Evolutionary conservation across 805 yeast genomes (phyloP).

Genomic region (Starmerella bombi): DNA sequence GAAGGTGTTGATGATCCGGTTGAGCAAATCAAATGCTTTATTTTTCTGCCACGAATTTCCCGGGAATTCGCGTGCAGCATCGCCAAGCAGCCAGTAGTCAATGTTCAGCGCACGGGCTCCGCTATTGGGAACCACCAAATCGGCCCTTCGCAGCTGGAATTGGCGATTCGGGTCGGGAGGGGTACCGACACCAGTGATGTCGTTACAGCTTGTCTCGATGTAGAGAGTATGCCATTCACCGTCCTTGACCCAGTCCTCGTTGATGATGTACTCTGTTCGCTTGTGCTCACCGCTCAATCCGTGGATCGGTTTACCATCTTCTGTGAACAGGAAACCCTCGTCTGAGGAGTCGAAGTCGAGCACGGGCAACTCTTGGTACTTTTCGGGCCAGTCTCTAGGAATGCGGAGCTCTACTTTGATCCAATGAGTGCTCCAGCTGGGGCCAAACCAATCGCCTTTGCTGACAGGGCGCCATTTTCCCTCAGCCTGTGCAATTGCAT

Average conservation of each 20-base stretch:
- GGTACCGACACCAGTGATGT: slow-evolving; percentile 73
- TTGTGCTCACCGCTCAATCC: slow-evolving; percentile 75
- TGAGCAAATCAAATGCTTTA: slow-evolving; percentile 68
- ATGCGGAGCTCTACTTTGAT: slow-evolving; percentile 54
- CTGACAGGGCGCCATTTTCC: slow-evolving; percentile 26
- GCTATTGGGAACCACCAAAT: slow-evolving; percentile 65
- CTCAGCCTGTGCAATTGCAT: slow-evolving; percentile 42
- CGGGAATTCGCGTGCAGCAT: slow-evolving; percentile 77
- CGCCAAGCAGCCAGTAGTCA: slow-evolving; percentile 82
- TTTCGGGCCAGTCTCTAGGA: slow-evolving; percentile 46
- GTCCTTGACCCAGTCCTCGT: slow-evolving; percentile 38
- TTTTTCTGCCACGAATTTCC: slow-evolving; percentile 70
- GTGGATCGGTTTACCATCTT: slow-evolving; percentile 54
- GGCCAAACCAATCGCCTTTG: slow-evolving; percentile 73
- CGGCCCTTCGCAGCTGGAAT: slow-evolving; percentile 57
- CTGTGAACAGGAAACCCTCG: slow-evolving; percentile 69
- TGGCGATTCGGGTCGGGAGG: slow-evolving; percentile 63
- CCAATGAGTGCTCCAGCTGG: slow-evolving; percentile 97
- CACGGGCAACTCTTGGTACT: slow-evolving; percentile 39
- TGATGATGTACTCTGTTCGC: slow-evolving; percentile 59
- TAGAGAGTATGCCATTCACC: slow-evolving; percentile 52
- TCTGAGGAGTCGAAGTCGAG: slow-evolving; percentile 76
- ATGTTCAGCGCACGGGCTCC: slow-evolving; percentile 63
- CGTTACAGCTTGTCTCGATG: slow-evolving; percentile 84
- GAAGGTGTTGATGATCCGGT: slow-evolving; percentile 68